Percentiles rank a stretch among this genome's conserved stretches.
Conservation (phyloP, 495 filamentous ascomycete species). For the Daldinia vernicosa region DNA sequence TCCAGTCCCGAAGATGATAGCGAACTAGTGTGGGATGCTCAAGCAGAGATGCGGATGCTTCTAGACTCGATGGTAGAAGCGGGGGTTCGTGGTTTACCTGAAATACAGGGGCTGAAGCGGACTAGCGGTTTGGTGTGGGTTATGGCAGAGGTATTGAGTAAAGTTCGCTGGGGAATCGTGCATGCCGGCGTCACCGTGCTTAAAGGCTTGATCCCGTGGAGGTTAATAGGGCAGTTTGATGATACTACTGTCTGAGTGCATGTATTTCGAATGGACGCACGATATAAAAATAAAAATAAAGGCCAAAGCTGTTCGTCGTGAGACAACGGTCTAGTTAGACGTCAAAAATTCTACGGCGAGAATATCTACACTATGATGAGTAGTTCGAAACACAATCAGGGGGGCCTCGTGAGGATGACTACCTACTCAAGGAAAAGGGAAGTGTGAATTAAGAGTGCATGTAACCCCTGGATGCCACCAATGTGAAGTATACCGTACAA, state of each 20-base stretch:
- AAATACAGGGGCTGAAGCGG: slow-evolving; percentile 41
- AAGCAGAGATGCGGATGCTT: slow-evolving; percentile 50
- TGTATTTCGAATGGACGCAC: not conserved
- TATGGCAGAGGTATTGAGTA: slow-evolving; percentile 62
- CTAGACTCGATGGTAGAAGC: slow-evolving; percentile 46
- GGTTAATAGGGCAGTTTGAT: slow-evolving; percentile 37
- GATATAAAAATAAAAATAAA: not conserved
- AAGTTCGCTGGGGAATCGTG: slow-evolving; percentile 65
- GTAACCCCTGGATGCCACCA: slow-evolving; percentile 27
- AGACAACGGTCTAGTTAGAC: not conserved
- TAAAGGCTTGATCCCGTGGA: slow-evolving; percentile 46
- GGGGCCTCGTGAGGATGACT: not conserved
- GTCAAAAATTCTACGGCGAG: not conserved
- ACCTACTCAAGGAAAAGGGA: slow-evolving; percentile 10
- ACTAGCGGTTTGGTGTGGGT: slow-evolving; percentile 53
- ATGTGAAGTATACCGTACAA: slow-evolving; percentile 32
- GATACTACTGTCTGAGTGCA: slow-evolving; percentile 16
- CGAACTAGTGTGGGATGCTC: slow-evolving; percentile 53
- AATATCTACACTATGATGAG: not conserved
- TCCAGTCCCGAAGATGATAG: slow-evolving; percentile 42
- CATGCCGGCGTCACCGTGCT: slow-evolving; percentile 66
- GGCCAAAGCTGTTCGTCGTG: not conserved
- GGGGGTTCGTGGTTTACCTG: slow-evolving; percentile 39
- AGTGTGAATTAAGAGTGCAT: slow-evolving; percentile 25
- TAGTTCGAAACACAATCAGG: not conserved